Conservation (phyloP, 805 yeast genomes). For the Debaryomyces castellii region DNA sequence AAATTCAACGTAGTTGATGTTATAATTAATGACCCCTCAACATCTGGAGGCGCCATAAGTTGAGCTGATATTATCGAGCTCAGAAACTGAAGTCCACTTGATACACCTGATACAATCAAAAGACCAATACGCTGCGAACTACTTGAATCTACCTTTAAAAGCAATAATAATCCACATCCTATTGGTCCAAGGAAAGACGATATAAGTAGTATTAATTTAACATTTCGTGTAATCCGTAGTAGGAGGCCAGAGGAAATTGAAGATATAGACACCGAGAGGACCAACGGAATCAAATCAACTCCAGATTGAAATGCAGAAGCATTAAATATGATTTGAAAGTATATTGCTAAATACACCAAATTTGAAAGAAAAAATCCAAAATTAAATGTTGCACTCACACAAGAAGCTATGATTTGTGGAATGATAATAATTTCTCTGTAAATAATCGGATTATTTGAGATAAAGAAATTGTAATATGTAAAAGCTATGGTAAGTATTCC, state of each 20-base stretch:
- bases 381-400: slow-evolving; percentile 33
- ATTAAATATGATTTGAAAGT: slow-evolving; percentile 38
- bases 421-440: slow-evolving; percentile 39
- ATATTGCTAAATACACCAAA: slow-evolving; percentile 33
- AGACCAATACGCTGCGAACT: slow-evolving; percentile 28
- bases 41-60: slow-evolving; percentile 32
- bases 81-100: slow-evolving; percentile 39
- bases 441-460: slow-evolving; percentile 47
- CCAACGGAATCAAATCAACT: slow-evolving; percentile 34
- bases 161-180: slow-evolving; percentile 33
- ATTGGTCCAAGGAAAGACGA: slow-evolving; percentile 30
- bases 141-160: slow-evolving; percentile 23
- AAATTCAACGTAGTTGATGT: slow-evolving; percentile 35
- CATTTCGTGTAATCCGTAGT: slow-evolving; percentile 24
- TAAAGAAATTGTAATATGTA: slow-evolving; percentile 39
- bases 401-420: slow-evolving; percentile 37
- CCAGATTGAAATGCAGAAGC: slow-evolving; percentile 38
- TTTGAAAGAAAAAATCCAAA: slow-evolving; percentile 41
- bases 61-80: slow-evolving; percentile 36
- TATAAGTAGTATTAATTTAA: slow-evolving; percentile 32
- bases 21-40: slow-evolving; percentile 36
- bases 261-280: slow-evolving; percentile 31
- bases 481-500: slow-evolving; percentile 35
- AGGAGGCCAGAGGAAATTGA: slow-evolving; percentile 32
- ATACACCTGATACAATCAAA: slow-evolving; percentile 31